Evolutionary conservation across 352 stramenopile species (phyloP).

Genomic region (Pythium sp.): DNA sequence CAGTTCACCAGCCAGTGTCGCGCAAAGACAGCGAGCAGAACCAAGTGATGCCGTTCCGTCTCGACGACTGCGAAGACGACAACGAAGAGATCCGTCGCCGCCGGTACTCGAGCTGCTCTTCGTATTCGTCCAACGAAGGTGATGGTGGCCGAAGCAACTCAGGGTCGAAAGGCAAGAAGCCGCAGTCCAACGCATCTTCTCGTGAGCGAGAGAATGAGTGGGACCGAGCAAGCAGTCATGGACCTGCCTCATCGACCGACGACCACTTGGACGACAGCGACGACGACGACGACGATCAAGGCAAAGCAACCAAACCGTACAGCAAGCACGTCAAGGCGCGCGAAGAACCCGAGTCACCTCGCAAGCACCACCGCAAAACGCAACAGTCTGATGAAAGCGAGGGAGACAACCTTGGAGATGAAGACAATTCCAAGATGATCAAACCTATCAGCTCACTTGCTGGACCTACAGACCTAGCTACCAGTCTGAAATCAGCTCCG

Average conservation of each 20-base stretch:
- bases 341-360: constrained; percentile 30
- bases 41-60: constrained; percentile 56
- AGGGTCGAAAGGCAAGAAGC: neutral
- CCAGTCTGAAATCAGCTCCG: constrained; percentile 5
- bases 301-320: constrained; percentile 1
- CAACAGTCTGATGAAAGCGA: constrained; percentile 34
- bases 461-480: constrained; percentile 17
- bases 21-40: constrained; percentile 36
- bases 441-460: neutral
- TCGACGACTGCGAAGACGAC: constrained; percentile 47
- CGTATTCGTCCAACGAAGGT: constrained; percentile 9
- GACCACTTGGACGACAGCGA: constrained; percentile 20
- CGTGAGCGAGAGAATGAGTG: constrained; percentile 37
- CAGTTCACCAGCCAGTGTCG: constrained; percentile 1
- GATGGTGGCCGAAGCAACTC: constrained; percentile 3
- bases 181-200: neutral
- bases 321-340: constrained; percentile 6
- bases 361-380: constrained; percentile 16
- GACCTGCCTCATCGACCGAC: constrained; percentile 15
- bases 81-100: constrained; percentile 35
- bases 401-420: constrained; percentile 43
- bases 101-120: constrained; percentile 31
- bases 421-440: constrained; percentile 29
- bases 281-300: constrained; percentile 19
- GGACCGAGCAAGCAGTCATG: constrained; percentile 30